These are phyloP conservation scores for Garcia nutans DNA, from an alignment of 345 rosid genomes.

Conservation along the genomic window DNA sequence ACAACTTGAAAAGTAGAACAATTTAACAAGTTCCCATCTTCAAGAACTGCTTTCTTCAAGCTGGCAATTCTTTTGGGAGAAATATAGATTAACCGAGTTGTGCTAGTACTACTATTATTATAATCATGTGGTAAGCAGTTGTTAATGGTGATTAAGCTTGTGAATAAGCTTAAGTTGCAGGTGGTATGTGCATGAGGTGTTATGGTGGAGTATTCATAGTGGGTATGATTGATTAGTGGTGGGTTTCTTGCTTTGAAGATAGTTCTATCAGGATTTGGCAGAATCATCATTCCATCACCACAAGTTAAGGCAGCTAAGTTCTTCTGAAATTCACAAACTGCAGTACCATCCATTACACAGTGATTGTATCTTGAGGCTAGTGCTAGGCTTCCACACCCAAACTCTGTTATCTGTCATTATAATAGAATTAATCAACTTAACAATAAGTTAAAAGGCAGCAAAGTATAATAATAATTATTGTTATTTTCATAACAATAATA, in stretches of 20 bases:
- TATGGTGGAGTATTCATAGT: constrained; percentile 16
- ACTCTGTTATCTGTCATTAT: constrained; percentile 17
- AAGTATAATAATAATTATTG: too few species aligned
- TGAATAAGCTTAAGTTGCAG: background rate
- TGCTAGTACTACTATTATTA: too few species aligned
- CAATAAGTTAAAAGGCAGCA: too few species aligned
- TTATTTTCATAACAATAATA: too few species aligned
- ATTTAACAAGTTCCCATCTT: constrained; percentile 3
- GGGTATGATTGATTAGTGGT: constrained; percentile 21
- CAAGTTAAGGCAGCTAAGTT: constrained; percentile 23
- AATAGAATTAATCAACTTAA: background rate
- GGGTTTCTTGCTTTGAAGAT: constrained; percentile 23
- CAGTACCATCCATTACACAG: constrained; percentile 23
- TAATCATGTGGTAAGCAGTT: background rate
- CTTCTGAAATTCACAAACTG: constrained; percentile 6
- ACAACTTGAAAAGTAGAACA: constrained; percentile 25
- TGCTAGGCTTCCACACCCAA: constrained; percentile 33
- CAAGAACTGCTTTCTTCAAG: constrained; percentile 12
- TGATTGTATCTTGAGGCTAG: constrained; percentile 24
- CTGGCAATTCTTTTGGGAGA: constrained; percentile 6
- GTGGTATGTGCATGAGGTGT: background rate
- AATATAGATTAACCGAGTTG: constrained; percentile 7
- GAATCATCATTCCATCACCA: background rate
- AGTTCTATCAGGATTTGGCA: constrained; percentile 23
- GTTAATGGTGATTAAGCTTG: background rate